These are phyloP conservation scores for Rheum nobile DNA, from an alignment of 148 eudicot species.

Conservation along the genomic window DNA sequence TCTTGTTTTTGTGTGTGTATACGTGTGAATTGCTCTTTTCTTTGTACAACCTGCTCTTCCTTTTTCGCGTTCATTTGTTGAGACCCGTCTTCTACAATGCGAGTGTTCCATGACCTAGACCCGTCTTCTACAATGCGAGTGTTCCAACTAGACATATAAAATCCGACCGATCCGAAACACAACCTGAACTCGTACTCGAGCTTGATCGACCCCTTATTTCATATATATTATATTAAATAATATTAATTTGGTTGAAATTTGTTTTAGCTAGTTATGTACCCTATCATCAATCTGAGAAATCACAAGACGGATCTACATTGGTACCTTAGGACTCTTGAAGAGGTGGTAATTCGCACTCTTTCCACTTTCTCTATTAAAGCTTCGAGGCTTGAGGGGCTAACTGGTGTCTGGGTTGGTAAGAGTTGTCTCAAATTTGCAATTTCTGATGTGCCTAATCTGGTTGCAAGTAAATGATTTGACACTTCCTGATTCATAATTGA, in stretches of 20 bases:
- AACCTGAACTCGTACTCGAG: no score
- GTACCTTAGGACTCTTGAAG: slow-evolving; percentile 89
- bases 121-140: no score
- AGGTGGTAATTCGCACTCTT: slow-evolving; percentile 76
- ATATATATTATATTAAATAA: no score
- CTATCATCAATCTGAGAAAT: slow-evolving; percentile 73
- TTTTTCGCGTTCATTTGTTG: no score
- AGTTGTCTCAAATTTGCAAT: background rate
- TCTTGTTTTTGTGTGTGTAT: no score
- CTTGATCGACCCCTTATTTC: no score
- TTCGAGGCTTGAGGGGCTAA: slow-evolving; percentile 56
- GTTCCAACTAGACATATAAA: no score
- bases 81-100: background rate
- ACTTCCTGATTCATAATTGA: background rate
- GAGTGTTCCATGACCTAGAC: background rate
- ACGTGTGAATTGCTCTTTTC: no score
- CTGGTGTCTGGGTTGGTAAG: slow-evolving; percentile 98
- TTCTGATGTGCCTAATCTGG: background rate
- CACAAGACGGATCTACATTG: slow-evolving; percentile 95
- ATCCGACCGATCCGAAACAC: no score
- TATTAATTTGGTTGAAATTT: background rate
- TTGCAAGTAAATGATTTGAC: background rate
- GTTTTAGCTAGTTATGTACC: slow-evolving; percentile 81
- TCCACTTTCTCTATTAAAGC: slow-evolving; percentile 58
- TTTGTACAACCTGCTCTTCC: background rate